Evolutionary conservation across 2,329 filamentous ascomycete species (phyloP).

Genomic region (Fusarium agapanthi): DNA sequence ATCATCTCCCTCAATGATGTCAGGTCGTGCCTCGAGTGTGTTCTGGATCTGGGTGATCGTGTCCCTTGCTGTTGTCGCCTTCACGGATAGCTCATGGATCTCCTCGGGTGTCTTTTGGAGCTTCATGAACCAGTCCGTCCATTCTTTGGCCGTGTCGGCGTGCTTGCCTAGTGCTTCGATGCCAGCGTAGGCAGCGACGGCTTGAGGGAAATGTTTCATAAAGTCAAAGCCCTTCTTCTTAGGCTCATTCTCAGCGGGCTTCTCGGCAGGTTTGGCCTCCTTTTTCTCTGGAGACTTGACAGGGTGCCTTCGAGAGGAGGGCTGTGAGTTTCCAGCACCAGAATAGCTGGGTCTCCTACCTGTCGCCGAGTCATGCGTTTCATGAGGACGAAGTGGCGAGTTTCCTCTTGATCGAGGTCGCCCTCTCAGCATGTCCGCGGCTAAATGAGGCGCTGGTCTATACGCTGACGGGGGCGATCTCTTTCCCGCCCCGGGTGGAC

Average conservation of each 20-base stretch:
- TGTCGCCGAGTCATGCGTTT: neutral
- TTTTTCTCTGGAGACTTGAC: neutral
- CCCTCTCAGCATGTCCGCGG: constrained; percentile 14
- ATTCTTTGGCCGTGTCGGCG: constrained; percentile 47
- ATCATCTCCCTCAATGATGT: constrained; percentile 44
- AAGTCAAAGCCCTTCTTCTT: constrained; percentile 22
- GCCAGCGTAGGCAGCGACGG: constrained; percentile 41
- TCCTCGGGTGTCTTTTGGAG: constrained; percentile 45
- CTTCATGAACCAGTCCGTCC: constrained; percentile 47
- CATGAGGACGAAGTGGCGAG: neutral
- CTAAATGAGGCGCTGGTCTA: constrained; percentile 8
- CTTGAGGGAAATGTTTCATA: constrained; percentile 37
- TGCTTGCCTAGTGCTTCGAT: constrained; percentile 41
- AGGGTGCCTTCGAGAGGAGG: neutral
- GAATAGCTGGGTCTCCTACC: neutral
- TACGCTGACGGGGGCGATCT: constrained; percentile 20
- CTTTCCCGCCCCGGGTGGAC: neutral
- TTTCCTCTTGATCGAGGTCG: constrained; percentile 25
- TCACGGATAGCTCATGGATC: constrained; percentile 40
- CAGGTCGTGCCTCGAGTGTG: constrained; percentile 41
- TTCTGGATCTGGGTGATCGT: constrained; percentile 46
- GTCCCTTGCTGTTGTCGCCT: constrained; percentile 42
- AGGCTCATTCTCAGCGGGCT: neutral
- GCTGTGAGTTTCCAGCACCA: neutral
- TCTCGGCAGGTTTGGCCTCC: neutral